Evolutionary conservation across 1,284 basidiomycete species (phyloP).

Genomic region (Papiliotrema nemorosa): DNA sequence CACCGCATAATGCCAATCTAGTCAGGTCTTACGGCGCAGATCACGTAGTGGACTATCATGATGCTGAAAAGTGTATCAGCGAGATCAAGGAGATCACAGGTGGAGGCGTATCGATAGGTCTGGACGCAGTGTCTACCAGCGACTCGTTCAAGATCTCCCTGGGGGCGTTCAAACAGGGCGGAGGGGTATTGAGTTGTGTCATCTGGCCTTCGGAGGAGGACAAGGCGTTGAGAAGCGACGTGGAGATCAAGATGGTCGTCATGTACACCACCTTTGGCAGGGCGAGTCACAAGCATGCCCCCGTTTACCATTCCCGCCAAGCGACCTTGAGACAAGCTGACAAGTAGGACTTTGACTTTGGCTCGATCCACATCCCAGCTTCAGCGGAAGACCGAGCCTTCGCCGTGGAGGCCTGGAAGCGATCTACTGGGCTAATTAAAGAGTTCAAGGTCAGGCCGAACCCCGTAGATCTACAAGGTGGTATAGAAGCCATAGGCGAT

Average conservation of each 20-base stretch:
- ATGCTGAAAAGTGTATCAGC: conserved; percentile 5
- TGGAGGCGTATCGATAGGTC: conserved; percentile 10
- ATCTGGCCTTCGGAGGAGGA: conserved; percentile 6
- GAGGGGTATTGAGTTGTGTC: conserved; percentile 10
- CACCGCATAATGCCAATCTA: conserved; percentile 49
- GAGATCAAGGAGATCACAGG: conserved; percentile 19
- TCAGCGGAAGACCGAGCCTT: not conserved
- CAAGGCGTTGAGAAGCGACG: conserved; percentile 2
- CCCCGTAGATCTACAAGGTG: conserved; percentile 18
- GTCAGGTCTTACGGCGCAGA: conserved; percentile 51
- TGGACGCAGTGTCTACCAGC: conserved; percentile 14
- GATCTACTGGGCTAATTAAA: conserved; percentile 14
- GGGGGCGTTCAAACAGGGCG: conserved; percentile 3
- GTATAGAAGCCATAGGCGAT: conserved; percentile 17
- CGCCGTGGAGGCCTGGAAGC: not conserved
- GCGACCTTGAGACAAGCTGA: not conserved
- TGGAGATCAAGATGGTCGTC: conserved; percentile 3
- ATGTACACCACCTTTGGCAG: conserved; percentile 12
- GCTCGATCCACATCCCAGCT: not conserved
- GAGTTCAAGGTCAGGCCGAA: conserved; percentile 22
- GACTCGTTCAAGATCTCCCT: conserved; percentile 10
- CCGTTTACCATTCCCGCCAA: too few species aligned
- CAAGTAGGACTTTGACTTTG: not conserved
- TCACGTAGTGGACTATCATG: conserved; percentile 45
- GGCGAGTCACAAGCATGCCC: not conserved